These are phyloP conservation scores for Vitis riparia DNA, from an alignment of 164 flowering plant species.

Conservation along the genomic window DNA sequence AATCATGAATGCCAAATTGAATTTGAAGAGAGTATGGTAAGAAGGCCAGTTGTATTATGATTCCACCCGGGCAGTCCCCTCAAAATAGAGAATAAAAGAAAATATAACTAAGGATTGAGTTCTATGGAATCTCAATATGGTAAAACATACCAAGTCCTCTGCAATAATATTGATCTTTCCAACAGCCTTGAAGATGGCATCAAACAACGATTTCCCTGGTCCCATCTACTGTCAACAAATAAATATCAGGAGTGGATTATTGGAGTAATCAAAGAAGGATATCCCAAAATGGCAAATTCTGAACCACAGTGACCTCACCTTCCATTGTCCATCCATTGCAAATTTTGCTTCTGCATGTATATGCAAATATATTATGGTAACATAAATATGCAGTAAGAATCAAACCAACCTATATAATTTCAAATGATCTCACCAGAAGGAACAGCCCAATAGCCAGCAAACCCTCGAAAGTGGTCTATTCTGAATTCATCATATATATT, in stretches of 20 bases:
- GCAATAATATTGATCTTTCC: constrained; percentile 86
- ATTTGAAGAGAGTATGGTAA: too few species aligned
- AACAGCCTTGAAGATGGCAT: constrained; percentile 69
- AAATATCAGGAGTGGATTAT: constrained; percentile 9
- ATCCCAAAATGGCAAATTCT: neutral
- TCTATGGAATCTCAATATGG: neutral
- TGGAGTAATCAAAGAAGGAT: neutral
- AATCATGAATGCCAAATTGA: too few species aligned
- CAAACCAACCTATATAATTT: neutral
- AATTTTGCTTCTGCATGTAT: constrained; percentile 77
- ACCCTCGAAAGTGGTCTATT: constrained; percentile 96
- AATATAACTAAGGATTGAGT: neutral
- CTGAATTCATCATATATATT: constrained; percentile 90
- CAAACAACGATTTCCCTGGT: constrained; percentile 84
- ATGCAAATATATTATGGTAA: constrained; percentile 6
- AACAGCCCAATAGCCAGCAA: constrained; percentile 99
- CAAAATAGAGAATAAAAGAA: neutral
- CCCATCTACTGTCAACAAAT: constrained; percentile 76
- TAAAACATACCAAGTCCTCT: constrained; percentile 86
- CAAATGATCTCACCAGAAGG: constrained; percentile 72
- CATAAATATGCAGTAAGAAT: neutral
- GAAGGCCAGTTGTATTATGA: neutral
- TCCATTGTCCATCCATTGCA: constrained; percentile 86
- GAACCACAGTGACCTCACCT: constrained; percentile 48
- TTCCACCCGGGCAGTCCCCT: too few species aligned